Conservation (phyloP, 805 yeast genomes). For the Lachancea nothofagi region DNA sequence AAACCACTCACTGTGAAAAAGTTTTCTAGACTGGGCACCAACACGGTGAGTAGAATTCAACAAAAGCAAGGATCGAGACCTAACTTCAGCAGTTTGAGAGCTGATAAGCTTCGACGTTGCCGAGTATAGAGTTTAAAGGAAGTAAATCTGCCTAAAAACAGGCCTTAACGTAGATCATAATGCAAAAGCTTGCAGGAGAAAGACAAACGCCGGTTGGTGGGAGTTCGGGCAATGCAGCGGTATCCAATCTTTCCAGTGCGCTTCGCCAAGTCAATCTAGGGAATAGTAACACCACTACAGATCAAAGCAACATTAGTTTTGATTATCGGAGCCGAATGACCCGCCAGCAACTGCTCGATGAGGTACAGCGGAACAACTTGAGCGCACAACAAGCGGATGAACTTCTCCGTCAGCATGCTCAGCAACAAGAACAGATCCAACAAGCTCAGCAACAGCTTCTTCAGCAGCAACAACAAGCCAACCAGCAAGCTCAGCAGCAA, state of each 20-base stretch:
- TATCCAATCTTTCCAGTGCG: slow-evolving; percentile 34
- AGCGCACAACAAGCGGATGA: slow-evolving; percentile 13
- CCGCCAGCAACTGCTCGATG: slow-evolving; percentile 14
- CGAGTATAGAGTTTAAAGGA: background rate
- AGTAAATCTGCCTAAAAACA: background rate
- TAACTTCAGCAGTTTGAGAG: background rate
- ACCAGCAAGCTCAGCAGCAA: slow-evolving; percentile 15
- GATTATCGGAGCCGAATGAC: slow-evolving; percentile 15
- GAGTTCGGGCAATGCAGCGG: slow-evolving; percentile 9
- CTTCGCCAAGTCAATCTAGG: slow-evolving; percentile 33
- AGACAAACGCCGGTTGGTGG: slow-evolving; percentile 4
- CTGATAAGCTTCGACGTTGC: background rate
- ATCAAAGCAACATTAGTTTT: slow-evolving; percentile 28
- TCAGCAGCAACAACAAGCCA: slow-evolving; percentile 11
- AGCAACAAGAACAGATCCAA: slow-evolving; percentile 16
- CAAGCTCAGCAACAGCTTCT: slow-evolving; percentile 18
- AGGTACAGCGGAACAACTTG: slow-evolving; percentile 9
- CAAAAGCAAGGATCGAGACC: too few relatives aligned
- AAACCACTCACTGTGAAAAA: too few relatives aligned
- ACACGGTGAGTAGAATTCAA: too few relatives aligned
- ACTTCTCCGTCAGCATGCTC: slow-evolving; percentile 19
- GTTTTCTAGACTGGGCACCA: too few relatives aligned
- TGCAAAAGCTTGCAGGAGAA: slow-evolving; percentile 1
- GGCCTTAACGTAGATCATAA: background rate
- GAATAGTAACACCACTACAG: slow-evolving; percentile 26